These are phyloP conservation scores for Calonectria pteridis DNA, from an alignment of 2,329 filamentous ascomycete species.

Conservation along the genomic window DNA sequence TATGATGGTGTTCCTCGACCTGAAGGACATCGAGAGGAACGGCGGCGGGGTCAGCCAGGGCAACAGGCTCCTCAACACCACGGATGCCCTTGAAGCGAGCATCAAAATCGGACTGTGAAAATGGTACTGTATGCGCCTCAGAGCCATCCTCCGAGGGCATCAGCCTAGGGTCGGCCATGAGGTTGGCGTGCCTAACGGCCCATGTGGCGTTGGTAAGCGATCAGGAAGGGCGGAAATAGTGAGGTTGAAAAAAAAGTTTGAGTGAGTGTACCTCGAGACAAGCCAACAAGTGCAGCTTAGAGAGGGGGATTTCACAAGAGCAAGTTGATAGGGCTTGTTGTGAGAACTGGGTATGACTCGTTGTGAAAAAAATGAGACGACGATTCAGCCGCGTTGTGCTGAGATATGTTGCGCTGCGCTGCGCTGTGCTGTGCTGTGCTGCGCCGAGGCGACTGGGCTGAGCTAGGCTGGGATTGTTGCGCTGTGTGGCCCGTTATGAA, in stretches of 20 bases:
- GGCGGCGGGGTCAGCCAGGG: conserved; percentile 53
- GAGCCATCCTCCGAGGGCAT: conserved; percentile 54
- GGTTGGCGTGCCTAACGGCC: conserved; percentile 45
- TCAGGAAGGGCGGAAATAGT: conserved; percentile 31
- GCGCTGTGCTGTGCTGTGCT: conserved; percentile 33
- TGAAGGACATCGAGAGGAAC: conserved; percentile 67
- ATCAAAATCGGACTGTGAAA: conserved; percentile 68
- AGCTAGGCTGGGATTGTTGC: conserved; percentile 32
- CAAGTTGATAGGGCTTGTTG: background rate
- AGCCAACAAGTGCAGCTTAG: conserved; percentile 38
- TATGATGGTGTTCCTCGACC: conserved; percentile 65
- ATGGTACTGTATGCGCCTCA: conserved; percentile 69
- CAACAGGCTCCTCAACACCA: conserved; percentile 58
- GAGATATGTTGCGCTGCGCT: conserved; percentile 18
- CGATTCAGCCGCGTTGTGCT: conserved; percentile 24
- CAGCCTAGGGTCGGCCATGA: conserved; percentile 61
- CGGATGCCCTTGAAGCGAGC: conserved; percentile 60
- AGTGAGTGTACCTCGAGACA: conserved; percentile 42
- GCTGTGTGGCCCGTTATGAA: conserved; percentile 25
- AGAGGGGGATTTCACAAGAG: conserved; percentile 26
- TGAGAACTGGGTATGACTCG: conserved; percentile 9
- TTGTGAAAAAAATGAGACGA: conserved; percentile 32
- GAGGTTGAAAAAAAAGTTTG: conserved; percentile 31
- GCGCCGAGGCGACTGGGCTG: conserved; percentile 28
- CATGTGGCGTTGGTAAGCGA: conserved; percentile 46